A percentile compares a stretch with the other conserved stretches of the same genome.
Evolutionary conservation across 1,284 basidiomycete species (phyloP).

Genomic region (Tremellales sp.): DNA sequence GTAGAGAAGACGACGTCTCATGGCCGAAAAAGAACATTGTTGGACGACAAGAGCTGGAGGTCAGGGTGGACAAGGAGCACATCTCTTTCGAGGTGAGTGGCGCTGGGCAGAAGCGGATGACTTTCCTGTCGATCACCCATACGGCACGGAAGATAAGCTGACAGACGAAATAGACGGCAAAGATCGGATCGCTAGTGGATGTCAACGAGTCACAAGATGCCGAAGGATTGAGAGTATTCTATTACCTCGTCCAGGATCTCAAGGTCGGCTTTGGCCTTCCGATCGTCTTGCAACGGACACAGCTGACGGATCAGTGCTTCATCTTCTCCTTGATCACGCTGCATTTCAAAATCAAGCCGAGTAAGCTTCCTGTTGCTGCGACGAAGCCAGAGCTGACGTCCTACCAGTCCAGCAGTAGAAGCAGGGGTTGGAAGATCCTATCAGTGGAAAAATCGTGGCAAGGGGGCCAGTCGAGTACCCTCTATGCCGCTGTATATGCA

Average conservation of each 20-base stretch:
- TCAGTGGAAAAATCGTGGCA: too few relatives aligned
- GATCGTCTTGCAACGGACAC: neutral
- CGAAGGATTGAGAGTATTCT: constrained; percentile 96
- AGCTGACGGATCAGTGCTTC: constrained; percentile 63
- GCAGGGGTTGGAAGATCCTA: neutral
- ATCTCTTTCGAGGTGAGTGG: constrained; percentile 88
- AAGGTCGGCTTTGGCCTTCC: constrained; percentile 56
- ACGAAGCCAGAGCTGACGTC: neutral
- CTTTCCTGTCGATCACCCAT: neutral
- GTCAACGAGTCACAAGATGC: constrained; percentile 97
- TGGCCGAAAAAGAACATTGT: constrained; percentile 99
- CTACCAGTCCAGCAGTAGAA: constrained; percentile 3
- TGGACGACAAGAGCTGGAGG: constrained; percentile 95
- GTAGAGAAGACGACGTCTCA: constrained; percentile 94
- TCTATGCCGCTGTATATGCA: neutral
- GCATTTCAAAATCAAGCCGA: constrained; percentile 99
- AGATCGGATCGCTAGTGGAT: constrained; percentile 93
- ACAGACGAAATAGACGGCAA: constrained; percentile 98
- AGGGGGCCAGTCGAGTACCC: too few relatives aligned
- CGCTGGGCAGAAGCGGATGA: neutral
- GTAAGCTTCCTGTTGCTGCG: constrained; percentile 28
- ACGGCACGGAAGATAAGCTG: too few relatives aligned
- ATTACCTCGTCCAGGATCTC: constrained; percentile 96
- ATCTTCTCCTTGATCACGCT: constrained; percentile 96
- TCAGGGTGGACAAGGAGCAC: constrained; percentile 88